Evolutionary conservation across 2,329 filamentous ascomycete genomes (phyloP).

Genomic region (Xylariales sp.): DNA sequence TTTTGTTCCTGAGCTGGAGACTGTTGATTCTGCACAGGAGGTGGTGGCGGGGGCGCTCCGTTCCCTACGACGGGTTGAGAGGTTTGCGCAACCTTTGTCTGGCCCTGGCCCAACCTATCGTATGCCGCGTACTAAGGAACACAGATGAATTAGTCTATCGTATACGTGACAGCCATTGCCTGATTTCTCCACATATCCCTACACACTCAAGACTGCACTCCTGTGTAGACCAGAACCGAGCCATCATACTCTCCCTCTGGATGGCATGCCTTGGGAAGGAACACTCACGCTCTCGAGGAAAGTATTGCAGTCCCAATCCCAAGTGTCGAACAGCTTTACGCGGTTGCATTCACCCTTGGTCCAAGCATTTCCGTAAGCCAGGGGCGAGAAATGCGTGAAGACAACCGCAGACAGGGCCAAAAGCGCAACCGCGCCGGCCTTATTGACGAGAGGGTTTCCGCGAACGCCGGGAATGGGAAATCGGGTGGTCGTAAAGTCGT

Average conservation of each 20-base stretch:
- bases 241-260: constrained; percentile 25
- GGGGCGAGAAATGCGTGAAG: constrained; percentile 80
- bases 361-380: constrained; percentile 92
- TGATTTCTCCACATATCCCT: neutral
- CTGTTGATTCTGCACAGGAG: constrained; percentile 16
- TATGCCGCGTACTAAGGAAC: constrained; percentile 45
- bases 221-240: neutral
- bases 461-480: constrained; percentile 63
- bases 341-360: constrained; percentile 81
- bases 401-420: constrained; percentile 68
- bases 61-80: constrained; percentile 17
- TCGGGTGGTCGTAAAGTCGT: constrained; percentile 78
- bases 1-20: constrained; percentile 12
- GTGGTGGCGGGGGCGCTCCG: constrained; percentile 16
- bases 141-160: constrained; percentile 14
- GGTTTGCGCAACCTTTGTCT: constrained; percentile 19
- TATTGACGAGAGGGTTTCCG: constrained; percentile 69
- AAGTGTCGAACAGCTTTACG: constrained; percentile 80
- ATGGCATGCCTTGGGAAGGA: constrained; percentile 31
- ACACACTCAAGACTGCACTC: neutral
- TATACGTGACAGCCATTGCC: no score
- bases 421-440: constrained; percentile 67
- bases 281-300: constrained; percentile 81
- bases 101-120: constrained; percentile 22
- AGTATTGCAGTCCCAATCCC: constrained; percentile 98